Base-by-base conservation (phyloP, 1,139 yeast species). In the Sugiyamaella japonica region DNA sequence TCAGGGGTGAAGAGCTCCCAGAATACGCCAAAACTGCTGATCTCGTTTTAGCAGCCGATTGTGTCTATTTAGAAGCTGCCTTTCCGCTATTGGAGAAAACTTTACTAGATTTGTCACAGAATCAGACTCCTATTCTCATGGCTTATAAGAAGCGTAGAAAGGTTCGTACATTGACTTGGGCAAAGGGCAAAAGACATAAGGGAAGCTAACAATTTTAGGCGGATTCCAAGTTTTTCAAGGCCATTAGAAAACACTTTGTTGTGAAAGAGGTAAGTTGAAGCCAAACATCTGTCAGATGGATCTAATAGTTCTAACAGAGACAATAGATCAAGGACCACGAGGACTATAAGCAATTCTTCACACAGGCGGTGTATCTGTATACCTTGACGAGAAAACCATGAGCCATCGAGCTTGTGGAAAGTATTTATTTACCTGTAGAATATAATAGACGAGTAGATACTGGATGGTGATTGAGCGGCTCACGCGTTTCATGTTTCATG, bases 21-120 rank as follows among this genome's bases (percentile, higher is more conserved):
- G 70, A 60, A 1, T 70, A 67, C 50, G 71, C 74, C 28, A 66
- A 69, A 17, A 61, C 59, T 2, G 71, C 75, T 1, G 83, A 80
- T 64, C 66, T 79, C 7, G 68, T 80, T 1, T 63, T 81, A 36
- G 84, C 84, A 2, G 84, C 84, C 0, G 84, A 80, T 63, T 80
- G 84, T 64, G 84, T 81, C 7, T 80, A 80, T 58, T 67, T 78
- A 23, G 84, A 80, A 60, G 65, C 72, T 9, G 81, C 83, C 2
- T 80, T 81, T 60, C 83, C 82, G 1, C 59, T 80, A 36, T 64
- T 80, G 46, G 80, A 78, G 54, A 69, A 70, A 57, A 80, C 84
- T 0, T 64, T 80, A 42, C 55, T 78, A 38, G 80, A 79, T 52
- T 61, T 80, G 16, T 73, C 81, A 1, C 69, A 66, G 8, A 58